Base-by-base conservation (phyloP, 768 basidiomycete species). In the Podaxis carcinomalis region DNA sequence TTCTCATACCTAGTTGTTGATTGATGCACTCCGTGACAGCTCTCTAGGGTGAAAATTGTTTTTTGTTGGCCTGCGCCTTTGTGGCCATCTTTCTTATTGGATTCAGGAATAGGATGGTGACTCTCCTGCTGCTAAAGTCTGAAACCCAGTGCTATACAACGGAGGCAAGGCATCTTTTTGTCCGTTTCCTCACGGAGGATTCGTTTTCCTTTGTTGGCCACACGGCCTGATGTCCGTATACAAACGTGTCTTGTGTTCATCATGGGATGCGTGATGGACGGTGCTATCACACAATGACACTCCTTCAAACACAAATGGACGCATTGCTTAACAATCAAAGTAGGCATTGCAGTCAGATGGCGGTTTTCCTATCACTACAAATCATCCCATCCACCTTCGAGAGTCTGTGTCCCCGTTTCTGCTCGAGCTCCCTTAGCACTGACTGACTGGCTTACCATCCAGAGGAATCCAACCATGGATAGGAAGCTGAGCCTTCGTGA, bases 251-350 rank as follows among this genome's bases (percentile, higher is more conserved):
- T 3, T 19, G 5, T 19, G 14, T 19, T 42, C 40, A 50, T 50
- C 57, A 57, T 11, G 47, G 14, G 46, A 39, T 51, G 16, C 19
- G 11, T 50, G 57, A 39, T 50, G 21, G 16, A 19, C 23, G 21
- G 39, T 39, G 21, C 19, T 56, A 28, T 28, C 39, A 32, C 10
- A 4, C 16, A 50, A 16, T 57, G 16, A 57, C 55, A 32, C 42
- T 46, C 47, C 46, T 57, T 57, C 57, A 25, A 57, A 50, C 57
- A 57, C 35, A 23, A 23, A 50, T 13, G 14, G 52, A 21, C 37
- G 36, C 57, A 57, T 47, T 50, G 57, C 57, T 50, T 57, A 37
- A 57, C 36, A 25, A 35, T 14, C 35, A n/a, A n/a, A 46, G 21
- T 16, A 35, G 40, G 19, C 35, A 36, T 23, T 37, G 28, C 32